phyloP scores from a whole-genome alignment of 768 basidiomycete genomes.

The Grammothele lineata region DNA sequence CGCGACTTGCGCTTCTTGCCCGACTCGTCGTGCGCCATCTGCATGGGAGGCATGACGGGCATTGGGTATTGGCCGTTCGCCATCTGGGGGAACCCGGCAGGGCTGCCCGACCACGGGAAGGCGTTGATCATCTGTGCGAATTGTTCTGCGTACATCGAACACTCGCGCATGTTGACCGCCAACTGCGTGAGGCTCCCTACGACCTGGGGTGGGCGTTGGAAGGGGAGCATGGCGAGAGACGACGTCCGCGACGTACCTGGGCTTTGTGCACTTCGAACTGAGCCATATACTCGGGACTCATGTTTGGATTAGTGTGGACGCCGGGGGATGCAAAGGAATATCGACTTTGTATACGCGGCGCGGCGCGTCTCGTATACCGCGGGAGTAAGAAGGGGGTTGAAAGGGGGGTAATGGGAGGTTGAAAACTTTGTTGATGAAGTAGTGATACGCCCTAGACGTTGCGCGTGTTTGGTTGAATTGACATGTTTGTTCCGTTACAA shows the following conservation, averaged over 20 bases:
- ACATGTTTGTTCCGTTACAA: slow-evolving; percentile 14
- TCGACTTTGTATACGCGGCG: slow-evolving; percentile 20
- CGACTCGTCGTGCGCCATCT: slow-evolving; percentile 14
- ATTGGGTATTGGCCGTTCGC: slow-evolving; percentile 8
- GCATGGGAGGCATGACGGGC: slow-evolving; percentile 9
- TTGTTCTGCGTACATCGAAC: slow-evolving; percentile 55
- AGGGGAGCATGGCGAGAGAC: background rate
- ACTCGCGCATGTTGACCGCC: slow-evolving; percentile 60
- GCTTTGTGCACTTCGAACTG: slow-evolving; percentile 28
- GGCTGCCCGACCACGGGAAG: slow-evolving; percentile 25
- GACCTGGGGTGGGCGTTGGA: slow-evolving; percentile 37
- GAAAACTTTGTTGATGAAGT: slow-evolving; percentile 30
- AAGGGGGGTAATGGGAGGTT: slow-evolving; percentile 35
- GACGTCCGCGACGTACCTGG: slow-evolving; percentile 23
- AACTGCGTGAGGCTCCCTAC: slow-evolving; percentile 49
- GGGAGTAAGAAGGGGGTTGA: slow-evolving; percentile 25
- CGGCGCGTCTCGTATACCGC: slow-evolving; percentile 19
- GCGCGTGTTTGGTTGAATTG: slow-evolving; percentile 27
- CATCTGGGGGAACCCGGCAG: slow-evolving; percentile 8
- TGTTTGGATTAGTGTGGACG: background rate
- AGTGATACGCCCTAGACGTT: slow-evolving; percentile 16
- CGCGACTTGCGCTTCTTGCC: slow-evolving; percentile 17
- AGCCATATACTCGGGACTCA: slow-evolving; percentile 17
- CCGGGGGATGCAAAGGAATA: slow-evolving; percentile 3
- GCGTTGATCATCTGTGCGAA: slow-evolving; percentile 49